phyloP scores from a whole-genome alignment of 208 protist genomes.

The Leishmania major region DNA sequence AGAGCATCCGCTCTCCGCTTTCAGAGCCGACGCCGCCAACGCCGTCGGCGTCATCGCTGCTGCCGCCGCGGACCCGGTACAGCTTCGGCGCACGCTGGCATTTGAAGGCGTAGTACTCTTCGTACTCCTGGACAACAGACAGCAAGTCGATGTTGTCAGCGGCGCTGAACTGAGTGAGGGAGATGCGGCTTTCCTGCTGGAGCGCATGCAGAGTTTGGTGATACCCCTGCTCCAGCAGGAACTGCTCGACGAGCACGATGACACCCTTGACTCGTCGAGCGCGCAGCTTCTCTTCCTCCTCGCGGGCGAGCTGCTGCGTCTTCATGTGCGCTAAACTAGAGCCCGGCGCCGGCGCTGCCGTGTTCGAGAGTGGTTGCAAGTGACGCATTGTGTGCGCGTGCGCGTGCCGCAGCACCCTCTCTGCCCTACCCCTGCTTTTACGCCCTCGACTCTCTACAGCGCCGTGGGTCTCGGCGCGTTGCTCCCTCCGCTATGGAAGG shows the following conservation, averaged over 20 bases:
- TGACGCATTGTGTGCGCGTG: slow-evolving; percentile 23
- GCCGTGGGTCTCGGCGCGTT: not conserved
- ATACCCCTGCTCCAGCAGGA: slow-evolving; percentile 89
- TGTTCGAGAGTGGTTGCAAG: slow-evolving; percentile 80
- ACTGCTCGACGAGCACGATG: slow-evolving; percentile 83
- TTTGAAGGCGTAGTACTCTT: slow-evolving; percentile 90
- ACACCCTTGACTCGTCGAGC: slow-evolving; percentile 75
- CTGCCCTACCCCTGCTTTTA: not conserved
- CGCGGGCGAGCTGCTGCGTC: slow-evolving; percentile 75
- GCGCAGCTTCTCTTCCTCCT: slow-evolving; percentile 79
- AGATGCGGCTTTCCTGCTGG: slow-evolving; percentile 82
- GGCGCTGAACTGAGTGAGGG: slow-evolving; percentile 62
- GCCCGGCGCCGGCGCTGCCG: slow-evolving; percentile 48
- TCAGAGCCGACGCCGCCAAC: slow-evolving; percentile 35
- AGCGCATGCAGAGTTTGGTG: slow-evolving; percentile 64
- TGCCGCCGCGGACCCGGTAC: slow-evolving; percentile 51
- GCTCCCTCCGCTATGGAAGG: not conserved
- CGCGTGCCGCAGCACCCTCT: not conserved
- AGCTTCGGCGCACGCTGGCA: slow-evolving; percentile 84
- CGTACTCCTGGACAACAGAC: slow-evolving; percentile 78
- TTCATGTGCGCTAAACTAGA: slow-evolving; percentile 82
- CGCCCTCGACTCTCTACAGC: not conserved
- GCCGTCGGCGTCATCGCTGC: slow-evolving; percentile 27
- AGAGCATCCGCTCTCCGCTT: slow-evolving; percentile 42
- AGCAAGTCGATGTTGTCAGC: slow-evolving; percentile 93